Percentiles rank a stretch among this genome's conserved stretches.
Evolutionary conservation across 108 stramenopile genomes (phyloP).

Genomic region (Seminavis robusta): DNA sequence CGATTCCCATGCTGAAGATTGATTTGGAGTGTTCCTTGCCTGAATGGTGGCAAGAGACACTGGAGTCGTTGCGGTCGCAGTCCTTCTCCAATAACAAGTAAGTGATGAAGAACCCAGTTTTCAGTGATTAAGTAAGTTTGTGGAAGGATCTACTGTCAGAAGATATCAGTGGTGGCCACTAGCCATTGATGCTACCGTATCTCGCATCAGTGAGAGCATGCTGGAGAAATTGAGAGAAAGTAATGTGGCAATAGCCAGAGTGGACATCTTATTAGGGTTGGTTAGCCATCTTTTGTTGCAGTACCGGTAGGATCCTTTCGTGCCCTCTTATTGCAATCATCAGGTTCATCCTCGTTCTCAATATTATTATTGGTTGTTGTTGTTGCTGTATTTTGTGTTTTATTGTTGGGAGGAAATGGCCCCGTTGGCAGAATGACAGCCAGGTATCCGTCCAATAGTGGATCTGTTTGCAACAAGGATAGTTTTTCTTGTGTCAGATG

Average conservation of each 20-base stretch:
- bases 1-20: conserved; percentile 42
- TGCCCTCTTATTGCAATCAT: too few relatives aligned
- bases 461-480: conserved; percentile 46
- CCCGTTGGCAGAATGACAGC: conserved; percentile 66
- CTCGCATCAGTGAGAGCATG: background rate
- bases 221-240: too few relatives aligned
- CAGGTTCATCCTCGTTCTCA: too few relatives aligned
- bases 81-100: too few relatives aligned
- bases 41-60: conserved; percentile 49
- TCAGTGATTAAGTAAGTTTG: too few relatives aligned
- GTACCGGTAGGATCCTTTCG: too few relatives aligned
- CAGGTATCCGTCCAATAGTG: conserved; percentile 71
- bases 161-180: conserved; percentile 3
- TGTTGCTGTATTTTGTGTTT: background rate
- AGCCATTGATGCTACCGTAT: background rate
- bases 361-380: background rate
- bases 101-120: too few relatives aligned
- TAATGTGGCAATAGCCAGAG: too few relatives aligned
- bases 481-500: conserved; percentile 11
- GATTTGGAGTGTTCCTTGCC: conserved; percentile 48
- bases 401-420: conserved; percentile 37
- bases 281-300: too few relatives aligned
- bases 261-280: too few relatives aligned
- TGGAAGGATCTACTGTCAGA: too few relatives aligned
- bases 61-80: background rate